These are phyloP conservation scores for Macrolepiota dolichaula DNA, from an alignment of 768 basidiomycete species.

Conservation along the genomic window DNA sequence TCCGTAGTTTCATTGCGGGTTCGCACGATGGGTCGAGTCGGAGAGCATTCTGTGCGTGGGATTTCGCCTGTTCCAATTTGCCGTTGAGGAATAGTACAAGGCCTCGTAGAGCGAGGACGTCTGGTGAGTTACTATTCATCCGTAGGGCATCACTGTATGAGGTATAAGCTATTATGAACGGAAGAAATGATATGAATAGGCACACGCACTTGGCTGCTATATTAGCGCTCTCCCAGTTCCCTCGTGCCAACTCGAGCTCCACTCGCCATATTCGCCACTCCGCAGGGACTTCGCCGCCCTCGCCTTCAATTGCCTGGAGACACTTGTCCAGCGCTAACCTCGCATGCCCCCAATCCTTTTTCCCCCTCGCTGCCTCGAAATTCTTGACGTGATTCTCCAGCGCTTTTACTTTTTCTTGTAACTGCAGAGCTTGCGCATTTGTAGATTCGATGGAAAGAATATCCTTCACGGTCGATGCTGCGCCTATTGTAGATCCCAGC, in stretches of 20 bases:
- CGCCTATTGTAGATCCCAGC: constrained; percentile 64
- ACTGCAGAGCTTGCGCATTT: constrained; percentile 56
- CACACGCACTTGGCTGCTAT: constrained; percentile 72
- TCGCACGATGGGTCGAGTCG: constrained; percentile 77
- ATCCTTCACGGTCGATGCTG: constrained; percentile 62
- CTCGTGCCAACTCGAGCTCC: constrained; percentile 71
- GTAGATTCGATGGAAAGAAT: constrained; percentile 59
- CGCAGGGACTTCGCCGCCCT: constrained; percentile 69
- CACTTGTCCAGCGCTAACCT: constrained; percentile 80
- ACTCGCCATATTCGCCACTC: constrained; percentile 82
- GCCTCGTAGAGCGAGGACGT: constrained; percentile 75
- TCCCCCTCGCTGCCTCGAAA: constrained; percentile 51
- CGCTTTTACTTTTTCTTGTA: constrained; percentile 56
- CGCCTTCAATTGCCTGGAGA: constrained; percentile 66
- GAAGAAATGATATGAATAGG: constrained; percentile 22
- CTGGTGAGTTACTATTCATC: constrained; percentile 69
- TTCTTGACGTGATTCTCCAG: constrained; percentile 67
- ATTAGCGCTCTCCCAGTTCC: constrained; percentile 72
- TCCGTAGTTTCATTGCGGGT: constrained; percentile 65
- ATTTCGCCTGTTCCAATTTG: constrained; percentile 66
- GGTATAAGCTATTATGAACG: background rate
- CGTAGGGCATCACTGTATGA: constrained; percentile 68
- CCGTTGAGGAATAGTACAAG: constrained; percentile 74
- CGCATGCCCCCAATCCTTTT: constrained; percentile 75
- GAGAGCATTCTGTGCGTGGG: constrained; percentile 69